Evolutionary conservation across 768 basidiomycete species (phyloP), one percentile per base, ranked within the genome.

Genomic region (Collybia sp.): DNA sequence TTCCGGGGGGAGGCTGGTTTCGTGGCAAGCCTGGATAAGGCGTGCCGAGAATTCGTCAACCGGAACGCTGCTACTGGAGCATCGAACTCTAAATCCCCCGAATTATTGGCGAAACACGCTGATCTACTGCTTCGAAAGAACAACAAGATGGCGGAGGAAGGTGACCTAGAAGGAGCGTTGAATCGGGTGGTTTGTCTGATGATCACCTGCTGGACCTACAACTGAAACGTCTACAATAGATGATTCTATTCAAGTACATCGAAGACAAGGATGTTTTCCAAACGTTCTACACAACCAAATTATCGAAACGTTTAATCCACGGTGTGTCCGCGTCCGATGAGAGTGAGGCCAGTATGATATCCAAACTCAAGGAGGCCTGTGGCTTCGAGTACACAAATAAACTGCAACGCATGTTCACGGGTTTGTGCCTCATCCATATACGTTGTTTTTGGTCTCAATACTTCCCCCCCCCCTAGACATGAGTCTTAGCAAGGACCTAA

Each of bases 251-350:
- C 87, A 93, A 93, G 63, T 98, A 96, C 67, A 87, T 97, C 56
- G 92, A 94, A 62, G 94, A 98, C 74, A 96, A 96, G 72, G 95
- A 99, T 54, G 91, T 98, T 11, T 99, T 97, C 82, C 93, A 95
- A 61, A 88, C 88, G 13, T 98, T 95, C 76, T 98, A 99, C 70
- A 88, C 87, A 12, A 95, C 91, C 52, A 94, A 91, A 64, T 68
- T 98, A 17, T 90, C 90, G 31, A 90, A 89, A 61, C 92, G 95
- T 50, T 82, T 99, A 18, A 92, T 99, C 54, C 84, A 90, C 54
- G 82, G 82, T 11, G 82, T 88, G 2, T 97, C 93, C 10, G 90
- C 91, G 6, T 97, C 94, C 2, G 94, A 97, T 56, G 95, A 99
- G 65, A 88, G 86, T 42, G 95, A 99, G 62, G 85, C 90, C 18